Base-by-base conservation (phyloP, 2,329 filamentous ascomycete genomes). In the Raffaelea deltoideospora region DNA sequence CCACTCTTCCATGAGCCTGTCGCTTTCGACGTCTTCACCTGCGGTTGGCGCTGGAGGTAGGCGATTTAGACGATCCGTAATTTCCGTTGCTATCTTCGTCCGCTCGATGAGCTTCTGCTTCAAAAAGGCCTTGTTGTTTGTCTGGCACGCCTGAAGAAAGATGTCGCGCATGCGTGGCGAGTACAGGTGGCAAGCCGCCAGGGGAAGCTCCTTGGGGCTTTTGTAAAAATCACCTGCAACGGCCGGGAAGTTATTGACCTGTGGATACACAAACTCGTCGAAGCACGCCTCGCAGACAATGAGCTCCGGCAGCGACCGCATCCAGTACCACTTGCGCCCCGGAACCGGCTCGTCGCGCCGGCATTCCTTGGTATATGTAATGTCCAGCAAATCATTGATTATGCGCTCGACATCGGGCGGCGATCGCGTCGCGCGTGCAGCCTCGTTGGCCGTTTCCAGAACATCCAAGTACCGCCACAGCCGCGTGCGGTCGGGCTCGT, bases 211-310 rank as follows among this genome's bases (percentile, higher is more conserved):
- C 43, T 74, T 69, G 19, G 73, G 64, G 13, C 70, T 64, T 38
- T 67, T 65, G 43, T 72, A 74, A 46, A 90, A 81, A 44, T 77
- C 71, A 15, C 67, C 59, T 10, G 79, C 75, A 19, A 87, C 62
- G 1, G 68, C 58, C 29, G 59, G 57, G 36, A 58, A 53, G 14
- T 34, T 47, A 28, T 65, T 57, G 4, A 65, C 61, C 35, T 74
- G 62, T 1, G 86, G 85, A 55, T 70, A 73, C n/a, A 94, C 72
- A 1, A 84, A 70, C 18, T 84, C 76, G 14, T 83, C 72, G 52
- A 81, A 94, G 54, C 87, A 96, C 54, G 88, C 83, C 44, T 81
- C 75, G 55, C 87, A 96, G 4, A 93, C 78, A 1, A 80, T 85
- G 48, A 94, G 74, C 33, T 86, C 72, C 0, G 80, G 82, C 0